phyloP scores from a whole-genome alignment of 164 flowering plant genomes.

The Euptelea pleiosperma region DNA sequence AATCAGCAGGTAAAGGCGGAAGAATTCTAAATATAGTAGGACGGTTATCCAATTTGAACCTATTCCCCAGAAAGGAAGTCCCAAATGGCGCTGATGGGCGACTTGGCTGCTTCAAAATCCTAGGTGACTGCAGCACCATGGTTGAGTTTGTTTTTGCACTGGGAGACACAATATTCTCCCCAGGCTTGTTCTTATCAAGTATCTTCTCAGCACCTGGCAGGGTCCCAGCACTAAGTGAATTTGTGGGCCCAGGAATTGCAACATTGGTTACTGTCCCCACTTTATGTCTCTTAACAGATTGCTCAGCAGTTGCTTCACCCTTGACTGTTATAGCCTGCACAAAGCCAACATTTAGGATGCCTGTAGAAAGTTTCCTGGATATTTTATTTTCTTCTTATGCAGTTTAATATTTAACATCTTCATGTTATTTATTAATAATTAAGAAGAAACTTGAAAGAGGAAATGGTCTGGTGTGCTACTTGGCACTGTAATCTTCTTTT shows the following conservation, averaged over 20 bases:
- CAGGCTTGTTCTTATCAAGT: constrained; percentile 30
- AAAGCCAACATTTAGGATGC: constrained; percentile 9
- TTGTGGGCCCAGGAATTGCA: constrained; percentile 30
- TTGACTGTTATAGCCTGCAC: constrained; percentile 59
- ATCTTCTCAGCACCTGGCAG: constrained; percentile 27
- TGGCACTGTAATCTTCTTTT: too few relatives aligned
- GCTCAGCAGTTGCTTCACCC: constrained; percentile 44
- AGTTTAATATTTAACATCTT: too few relatives aligned
- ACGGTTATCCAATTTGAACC: constrained; percentile 85
- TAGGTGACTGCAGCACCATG: constrained; percentile 31
- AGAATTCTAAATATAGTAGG: constrained; percentile 64
- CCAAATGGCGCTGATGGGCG: constrained; percentile 37
- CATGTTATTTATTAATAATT: too few relatives aligned
- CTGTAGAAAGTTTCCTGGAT: too few relatives aligned
- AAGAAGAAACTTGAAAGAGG: too few relatives aligned
- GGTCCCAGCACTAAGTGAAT: constrained; percentile 21
- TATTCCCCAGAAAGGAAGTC: constrained; percentile 37
- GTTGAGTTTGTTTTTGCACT: constrained; percentile 35
- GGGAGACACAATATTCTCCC: constrained; percentile 29
- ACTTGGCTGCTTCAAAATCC: constrained; percentile 39
- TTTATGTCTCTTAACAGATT: constrained; percentile 49
- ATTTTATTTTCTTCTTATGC: too few relatives aligned
- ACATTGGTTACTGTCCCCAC: constrained; percentile 30
- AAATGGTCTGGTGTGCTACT: too few relatives aligned
- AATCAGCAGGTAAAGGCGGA: constrained; percentile 73